These are phyloP conservation scores for Lentinula detonsa DNA, from an alignment of 768 basidiomycete genomes.

Conservation along the genomic window DNA sequence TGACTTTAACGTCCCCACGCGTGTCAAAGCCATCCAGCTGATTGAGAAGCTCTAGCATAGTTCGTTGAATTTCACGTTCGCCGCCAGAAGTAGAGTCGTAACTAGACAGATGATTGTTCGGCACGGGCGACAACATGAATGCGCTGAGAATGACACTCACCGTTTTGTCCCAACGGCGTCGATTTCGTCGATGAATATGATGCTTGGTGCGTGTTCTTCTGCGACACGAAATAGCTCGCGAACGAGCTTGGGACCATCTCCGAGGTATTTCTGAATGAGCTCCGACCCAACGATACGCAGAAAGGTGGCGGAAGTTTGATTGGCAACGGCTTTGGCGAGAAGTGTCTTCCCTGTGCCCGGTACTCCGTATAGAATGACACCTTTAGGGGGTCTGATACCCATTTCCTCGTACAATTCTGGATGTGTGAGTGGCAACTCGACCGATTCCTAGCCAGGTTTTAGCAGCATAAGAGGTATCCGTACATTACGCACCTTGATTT, in stretches of 20 bases:
- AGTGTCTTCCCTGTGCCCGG: constrained; percentile 98
- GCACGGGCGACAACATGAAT: background rate
- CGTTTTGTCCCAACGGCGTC: constrained; percentile 98
- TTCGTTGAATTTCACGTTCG: constrained; percentile 98
- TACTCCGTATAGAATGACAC: constrained; percentile 97
- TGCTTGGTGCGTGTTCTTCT: constrained; percentile 96
- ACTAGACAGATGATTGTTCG: constrained; percentile 30
- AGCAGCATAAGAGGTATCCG: background rate
- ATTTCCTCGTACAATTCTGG: constrained; percentile 99
- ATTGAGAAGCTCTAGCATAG: constrained; percentile 97
- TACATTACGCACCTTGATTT: constrained; percentile 77
- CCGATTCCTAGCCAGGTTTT: constrained; percentile 70
- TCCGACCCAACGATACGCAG: constrained; percentile 96
- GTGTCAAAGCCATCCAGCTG: constrained; percentile 99
- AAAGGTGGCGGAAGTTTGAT: constrained; percentile 98
- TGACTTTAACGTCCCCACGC: constrained; percentile 98
- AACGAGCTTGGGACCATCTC: constrained; percentile 97
- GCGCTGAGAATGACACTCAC: constrained; percentile 32
- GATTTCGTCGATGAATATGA: constrained; percentile 99
- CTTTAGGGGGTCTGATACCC: constrained; percentile 99
- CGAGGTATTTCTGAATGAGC: constrained; percentile 98
- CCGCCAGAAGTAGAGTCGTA: constrained; percentile 99
- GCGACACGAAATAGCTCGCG: constrained; percentile 96
- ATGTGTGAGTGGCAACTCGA: constrained; percentile 94
- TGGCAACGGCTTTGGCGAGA: constrained; percentile 94